Base-by-base conservation (phyloP, 2,329 filamentous ascomycete genomes). In the Exophiala bonariae region DNA sequence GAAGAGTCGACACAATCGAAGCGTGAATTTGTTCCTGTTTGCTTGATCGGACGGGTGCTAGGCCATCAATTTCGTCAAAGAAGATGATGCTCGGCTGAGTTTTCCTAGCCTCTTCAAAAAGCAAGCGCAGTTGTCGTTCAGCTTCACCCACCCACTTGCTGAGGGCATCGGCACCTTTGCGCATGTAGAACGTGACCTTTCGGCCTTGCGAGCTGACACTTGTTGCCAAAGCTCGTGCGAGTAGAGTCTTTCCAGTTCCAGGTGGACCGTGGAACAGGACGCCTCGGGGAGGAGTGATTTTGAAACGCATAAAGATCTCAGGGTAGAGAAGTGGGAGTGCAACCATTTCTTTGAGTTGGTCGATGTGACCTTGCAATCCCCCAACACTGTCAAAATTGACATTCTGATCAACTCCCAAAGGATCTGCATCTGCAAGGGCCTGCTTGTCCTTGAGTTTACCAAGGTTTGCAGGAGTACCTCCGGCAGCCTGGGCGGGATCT, bases 141-240 rank as follows among this genome's bases (percentile, higher is more conserved):
- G 95, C 93, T 69, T 99, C 93, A 64, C 93, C 93, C 42, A 99
- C 93, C 93, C 93, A 99, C 70, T 99, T 99, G 69, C 91, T 96
- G 53, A 99, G 75, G 13, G 91, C 91, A 77, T 99, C 93, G 18
- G 93, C 95, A 64, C 93, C 95, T 70, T 99, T 99, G 51, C 93
- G 86, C 93, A 99, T 99, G 70, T 97, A 99, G 61, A 99, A 99
- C 0, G 91, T 97, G 55, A 99, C 93, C 66, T 97, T 97, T 57
- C 86, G 85, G 17, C 92, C 92, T 40, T 92, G 87, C 10, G 87
- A 83, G 55, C 89, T 91, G 49, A 96, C 86, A 52, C 88, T 95
- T 46, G 93, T 95, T 40, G 95, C 91, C 37, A 99, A 76, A 33
- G 93, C 93, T 61, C 93, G 83, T 42, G 95, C 93, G 51, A 99